Evolutionary conservation across 106 monocot species (phyloP), one percentile per base, ranked within the genome.

Genomic region (Posidonia australis): DNA sequence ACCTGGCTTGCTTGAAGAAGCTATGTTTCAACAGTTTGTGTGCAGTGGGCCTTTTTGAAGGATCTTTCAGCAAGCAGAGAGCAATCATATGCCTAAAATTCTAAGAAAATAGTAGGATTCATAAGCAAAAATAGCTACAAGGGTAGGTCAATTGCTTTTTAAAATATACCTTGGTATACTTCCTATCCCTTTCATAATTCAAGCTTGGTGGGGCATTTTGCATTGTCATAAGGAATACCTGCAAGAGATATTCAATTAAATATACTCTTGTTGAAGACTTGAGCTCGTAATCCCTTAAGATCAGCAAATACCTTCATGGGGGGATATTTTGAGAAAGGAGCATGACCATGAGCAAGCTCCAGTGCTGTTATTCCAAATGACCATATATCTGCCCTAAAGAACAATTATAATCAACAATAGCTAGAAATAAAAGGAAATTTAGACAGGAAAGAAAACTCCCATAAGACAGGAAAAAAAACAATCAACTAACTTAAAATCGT

Each of bases 291-390:
- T 17, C 21, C n/a, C 10, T 20, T 67, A 54, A 12, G 14, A 60
- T 25, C 48, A 74, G 48, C 14, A 44, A 53, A 24, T 76, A 93
- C 92, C 88, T 93, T 88, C 81, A 89, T 79, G n/a, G 93, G 88
- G 58, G 93, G 79, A 56, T 77, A 85, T 67, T 85, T 83, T 12
- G 82, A 85, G 45, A 92, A 92, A 67, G 92, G 92, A 62, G 92
- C 92, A 67, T 92, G 84, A 13, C 92, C 92, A 79, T 93, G 93
- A 61, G 93, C 93, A 68, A 93, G 88, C 64, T 93, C 93, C 46
- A 93, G 71, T 59, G 88, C 93, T 60, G 93, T 93, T 76, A 93
- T 93, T 58, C 93, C 93, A 76, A 93, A 93, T 46, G 93, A 93
- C 93, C 93, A 93, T 58, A 93, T 89, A 65, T 93, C 93, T 17